Evolutionary conservation across 306 rosid species (phyloP), one percentile per base, ranked within the genome.

Genomic region (Cucurbita moschata): DNA sequence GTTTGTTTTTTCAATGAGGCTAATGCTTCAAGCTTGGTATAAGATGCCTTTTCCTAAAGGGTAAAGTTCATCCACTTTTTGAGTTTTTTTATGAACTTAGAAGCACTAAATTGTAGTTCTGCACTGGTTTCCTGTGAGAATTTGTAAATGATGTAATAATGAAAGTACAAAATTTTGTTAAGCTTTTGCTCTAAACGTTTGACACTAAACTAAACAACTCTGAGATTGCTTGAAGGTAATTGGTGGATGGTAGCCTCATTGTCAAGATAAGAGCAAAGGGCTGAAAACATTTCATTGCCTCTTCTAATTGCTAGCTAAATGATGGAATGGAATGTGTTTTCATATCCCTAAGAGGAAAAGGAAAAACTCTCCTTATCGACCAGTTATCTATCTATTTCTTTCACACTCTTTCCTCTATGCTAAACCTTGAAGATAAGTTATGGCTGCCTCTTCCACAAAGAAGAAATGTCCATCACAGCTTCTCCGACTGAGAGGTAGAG

Each of bases 381-480:
- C 26, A 46, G 42, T 16, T 18, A 57, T 73, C 44, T 18, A 57
- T 73, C 44, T 44, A 10, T 53, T 15, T 23, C 23, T 55, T 19
- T 39, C 67, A 7, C 3, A 3, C 55, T 73, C 66, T 71, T n/a
- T 11, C 19, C 47, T 60, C 71, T n/a, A 74, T 15, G 12, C 8
- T 43, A 40, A 43, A 43, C 59, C 21, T 30, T 60, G 49, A 60
- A 49, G 21, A 51, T 5, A 60, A 13, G 14, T 76, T 67, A 64
- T 63, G 63, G 43, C 46, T 4, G 54, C 37, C 73, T 67, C 64
- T 75, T 72, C 79, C 82, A 75, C 43, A 63, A 39, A 18, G 79
- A 79, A 56, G 78, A 57, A 55, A 75, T 75, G 75, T 73, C 78
- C 70, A 47, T 26, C 11, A 79, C 75, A 39, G 82, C 82, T 79